Evolutionary conservation across 805 yeast species (phyloP).

Genomic region (Candida succiphila): DNA sequence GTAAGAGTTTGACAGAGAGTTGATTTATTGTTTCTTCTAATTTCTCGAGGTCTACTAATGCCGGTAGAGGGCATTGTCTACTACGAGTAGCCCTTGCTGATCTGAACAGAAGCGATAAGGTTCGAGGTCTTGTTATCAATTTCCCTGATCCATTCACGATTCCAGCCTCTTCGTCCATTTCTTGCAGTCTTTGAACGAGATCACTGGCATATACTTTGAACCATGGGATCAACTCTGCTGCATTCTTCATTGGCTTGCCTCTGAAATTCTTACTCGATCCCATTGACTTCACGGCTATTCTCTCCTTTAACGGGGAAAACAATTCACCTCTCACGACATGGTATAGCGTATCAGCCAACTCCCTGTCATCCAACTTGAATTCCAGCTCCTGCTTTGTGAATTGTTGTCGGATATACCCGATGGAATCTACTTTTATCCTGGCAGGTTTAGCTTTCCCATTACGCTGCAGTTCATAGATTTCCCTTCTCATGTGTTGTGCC

Average conservation of each 20-base stretch:
- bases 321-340: slow-evolving; percentile 57
- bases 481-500: neutral
- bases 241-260: slow-evolving; percentile 37
- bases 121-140: slow-evolving; percentile 41
- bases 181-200: slow-evolving; percentile 57
- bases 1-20: slow-evolving; percentile 11
- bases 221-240: slow-evolving; percentile 66
- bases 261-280: slow-evolving; percentile 77
- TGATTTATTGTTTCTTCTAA: slow-evolving; percentile 18
- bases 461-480: neutral
- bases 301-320: slow-evolving; percentile 40
- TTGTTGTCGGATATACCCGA: slow-evolving; percentile 41
- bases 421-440: slow-evolving; percentile 25
- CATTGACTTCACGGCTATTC: slow-evolving; percentile 75
- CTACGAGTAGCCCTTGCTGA: slow-evolving; percentile 21
- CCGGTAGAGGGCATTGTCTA: slow-evolving; percentile 30
- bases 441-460: neutral
- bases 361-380: slow-evolving; percentile 24
- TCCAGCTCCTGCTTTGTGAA: slow-evolving; percentile 30
- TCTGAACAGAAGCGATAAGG: slow-evolving; percentile 32
- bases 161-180: slow-evolving; percentile 56
- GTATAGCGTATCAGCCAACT: slow-evolving; percentile 45
- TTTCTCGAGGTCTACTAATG: slow-evolving; percentile 27
- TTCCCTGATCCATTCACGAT: slow-evolving; percentile 7
- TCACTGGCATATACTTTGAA: slow-evolving; percentile 77